Base-by-base conservation (phyloP, 495 filamentous ascomycete species). In the Penicillium salamii region DNA sequence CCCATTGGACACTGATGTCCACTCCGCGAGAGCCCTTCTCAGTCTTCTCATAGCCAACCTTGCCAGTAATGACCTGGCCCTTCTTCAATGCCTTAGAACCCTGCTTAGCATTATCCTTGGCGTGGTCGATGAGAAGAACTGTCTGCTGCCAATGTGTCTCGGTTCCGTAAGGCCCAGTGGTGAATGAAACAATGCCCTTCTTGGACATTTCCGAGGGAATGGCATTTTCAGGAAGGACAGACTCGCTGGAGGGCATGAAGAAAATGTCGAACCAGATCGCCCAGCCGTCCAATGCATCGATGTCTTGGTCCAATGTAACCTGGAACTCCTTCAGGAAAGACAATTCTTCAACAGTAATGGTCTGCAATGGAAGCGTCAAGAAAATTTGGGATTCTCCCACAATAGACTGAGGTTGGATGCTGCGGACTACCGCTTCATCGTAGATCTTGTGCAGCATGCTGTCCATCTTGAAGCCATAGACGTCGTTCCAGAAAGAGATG, bases 401-500 rank as follows among this genome's bases (percentile, higher is more conserved):
- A 21, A 83, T 61, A 9, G 69, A 55, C 12, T 69, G 70, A 1
- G 62, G 51, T 19, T 70, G 65, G 6, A 77, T 67, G 26, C 66
- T 57, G 38, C 79, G 74, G 46, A 88, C 74, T 42, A 79, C 62
- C 3, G 79, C 80, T 42, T 86, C 83, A 19, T 85, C 80, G 46
- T 82, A 72, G 41, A 82, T 80, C 23, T 77, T 72, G 39, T 71
- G 63, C 46, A 77, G 71, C 78, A 81, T 81, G 61, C 70, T 74
- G 34, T 57, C 66, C 78, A 80, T 80, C 32, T 78, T 72, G 57
- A 81, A 81, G 7, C 78, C 78, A 49, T 81, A 81, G 9, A 81
- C 78, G 39, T 70, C 61, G 32, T 91, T 78, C 89, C 89, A 95
- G 73, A 91, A 83, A 7, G 76, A 74, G 50, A 83, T 67, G 46